Evolutionary conservation across 1,139 yeast genomes (phyloP).

Genomic region (Williopsis jadinii): DNA sequence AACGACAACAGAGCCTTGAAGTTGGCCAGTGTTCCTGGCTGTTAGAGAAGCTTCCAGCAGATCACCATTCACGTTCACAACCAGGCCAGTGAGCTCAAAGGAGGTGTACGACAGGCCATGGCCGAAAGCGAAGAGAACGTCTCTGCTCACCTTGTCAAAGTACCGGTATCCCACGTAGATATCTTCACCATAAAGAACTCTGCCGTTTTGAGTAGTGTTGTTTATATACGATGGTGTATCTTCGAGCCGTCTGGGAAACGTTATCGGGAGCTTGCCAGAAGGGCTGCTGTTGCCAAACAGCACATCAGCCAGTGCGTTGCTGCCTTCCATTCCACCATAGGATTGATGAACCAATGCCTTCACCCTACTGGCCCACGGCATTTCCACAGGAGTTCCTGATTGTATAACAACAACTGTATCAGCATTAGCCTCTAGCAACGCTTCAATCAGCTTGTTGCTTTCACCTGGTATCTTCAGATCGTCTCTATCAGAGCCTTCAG

Average conservation of each 20-base stretch:
- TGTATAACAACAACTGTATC: conserved; percentile 48
- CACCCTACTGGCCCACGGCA: conserved; percentile 45
- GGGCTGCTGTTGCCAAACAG: conserved; percentile 60
- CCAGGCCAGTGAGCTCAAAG: conserved; percentile 27
- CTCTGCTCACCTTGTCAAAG: conserved; percentile 40
- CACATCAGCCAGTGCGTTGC: conserved; percentile 46
- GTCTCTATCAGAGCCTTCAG: conserved; percentile 29
- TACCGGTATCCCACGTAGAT: conserved; percentile 37
- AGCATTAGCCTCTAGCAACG: conserved; percentile 38
- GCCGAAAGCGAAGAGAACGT: conserved; percentile 51
- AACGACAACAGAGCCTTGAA: conserved; percentile 35
- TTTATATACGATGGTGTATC: conserved; percentile 44
- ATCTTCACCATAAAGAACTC: conserved; percentile 39
- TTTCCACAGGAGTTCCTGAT: conserved; percentile 51
- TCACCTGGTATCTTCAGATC: conserved; percentile 36
- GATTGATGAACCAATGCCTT: conserved; percentile 42
- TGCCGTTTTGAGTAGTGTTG: conserved; percentile 37
- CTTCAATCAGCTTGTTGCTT: conserved; percentile 38
- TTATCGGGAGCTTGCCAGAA: conserved; percentile 51
- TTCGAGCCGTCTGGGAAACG: conserved; percentile 40
- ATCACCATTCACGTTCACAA: conserved; percentile 19
- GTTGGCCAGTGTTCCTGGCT: conserved; percentile 29
- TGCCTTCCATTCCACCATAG: conserved; percentile 39
- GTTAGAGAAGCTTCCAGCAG: conserved; percentile 29
- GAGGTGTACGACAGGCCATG: conserved; percentile 49